phyloP scores from a whole-genome alignment of 1,284 basidiomycete species.

The Ceratobasidium sp. region DNA sequence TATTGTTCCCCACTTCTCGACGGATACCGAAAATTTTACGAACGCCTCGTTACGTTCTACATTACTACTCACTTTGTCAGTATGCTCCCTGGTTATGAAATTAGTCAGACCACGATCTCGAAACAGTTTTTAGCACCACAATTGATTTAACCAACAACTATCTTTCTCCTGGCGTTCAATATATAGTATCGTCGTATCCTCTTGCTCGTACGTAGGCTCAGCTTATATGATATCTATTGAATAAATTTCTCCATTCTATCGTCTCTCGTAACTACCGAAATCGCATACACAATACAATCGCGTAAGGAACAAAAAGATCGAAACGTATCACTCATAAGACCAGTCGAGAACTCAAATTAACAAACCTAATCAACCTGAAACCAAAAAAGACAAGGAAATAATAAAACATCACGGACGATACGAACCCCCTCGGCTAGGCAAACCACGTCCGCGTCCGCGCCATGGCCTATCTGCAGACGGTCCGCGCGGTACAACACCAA shows the following conservation, averaged over 20 bases:
- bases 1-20: too few relatives aligned
- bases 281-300: conserved; percentile 6
- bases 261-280: conserved; percentile 2
- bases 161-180: too few relatives aligned
- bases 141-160: too few relatives aligned
- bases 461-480: conserved; percentile 22
- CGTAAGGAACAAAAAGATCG: background rate
- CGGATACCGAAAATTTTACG: too few relatives aligned
- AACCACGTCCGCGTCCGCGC: conserved; percentile 27
- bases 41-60: too few relatives aligned
- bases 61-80: too few relatives aligned
- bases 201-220: too few relatives aligned
- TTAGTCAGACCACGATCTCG: too few relatives aligned
- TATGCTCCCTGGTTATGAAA: too few relatives aligned
- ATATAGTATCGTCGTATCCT: too few relatives aligned
- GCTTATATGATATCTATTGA: background rate
- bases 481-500: conserved; percentile 6
- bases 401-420: conserved; percentile 16
- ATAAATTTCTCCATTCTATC: conserved; percentile 9
- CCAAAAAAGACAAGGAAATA: conserved; percentile 8
- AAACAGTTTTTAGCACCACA: too few relatives aligned
- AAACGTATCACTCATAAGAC: background rate
- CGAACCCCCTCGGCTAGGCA: conserved; percentile 7
- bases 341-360: background rate
- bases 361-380: background rate